phyloP scores from a whole-genome alignment of 139 green algal genomes.

The Chlamydomonas asymmetrica region DNA sequence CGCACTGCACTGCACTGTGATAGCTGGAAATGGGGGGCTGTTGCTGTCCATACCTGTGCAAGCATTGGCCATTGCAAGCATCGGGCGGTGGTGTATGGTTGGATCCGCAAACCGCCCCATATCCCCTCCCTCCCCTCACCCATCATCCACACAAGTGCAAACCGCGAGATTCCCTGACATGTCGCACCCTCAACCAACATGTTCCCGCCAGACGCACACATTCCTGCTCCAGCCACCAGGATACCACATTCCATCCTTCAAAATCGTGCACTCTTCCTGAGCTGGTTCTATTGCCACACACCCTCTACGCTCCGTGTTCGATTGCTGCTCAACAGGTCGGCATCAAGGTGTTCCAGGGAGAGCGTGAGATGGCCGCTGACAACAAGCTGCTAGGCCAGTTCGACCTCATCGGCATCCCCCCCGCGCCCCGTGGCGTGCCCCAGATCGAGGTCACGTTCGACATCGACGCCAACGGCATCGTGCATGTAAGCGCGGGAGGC shows the following conservation, averaged over 20 bases:
- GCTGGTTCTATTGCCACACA: neutral
- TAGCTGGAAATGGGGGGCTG: too few relatives aligned
- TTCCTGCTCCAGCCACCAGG: neutral
- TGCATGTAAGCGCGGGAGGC: too few relatives aligned
- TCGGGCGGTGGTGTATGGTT: too few relatives aligned
- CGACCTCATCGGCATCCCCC: constrained; percentile 95
- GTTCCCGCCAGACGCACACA: too few relatives aligned
- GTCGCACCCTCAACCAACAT: too few relatives aligned
- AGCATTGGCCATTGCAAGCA: too few relatives aligned
- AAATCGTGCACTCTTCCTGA: neutral
- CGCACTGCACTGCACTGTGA: too few relatives aligned
- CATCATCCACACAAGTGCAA: too few relatives aligned
- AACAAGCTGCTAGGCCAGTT: constrained; percentile 99
- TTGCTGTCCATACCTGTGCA: too few relatives aligned
- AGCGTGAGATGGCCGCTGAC: constrained; percentile 98
- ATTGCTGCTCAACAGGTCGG: constrained; percentile 87
- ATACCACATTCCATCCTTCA: neutral
- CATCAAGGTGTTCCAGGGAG: constrained; percentile 99
- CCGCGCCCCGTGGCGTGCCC: constrained; percentile 90
- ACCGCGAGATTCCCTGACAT: too few relatives aligned
- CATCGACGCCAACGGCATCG: constrained; percentile 88
- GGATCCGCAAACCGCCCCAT: too few relatives aligned
- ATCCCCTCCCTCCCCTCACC: too few relatives aligned
- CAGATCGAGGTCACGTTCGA: constrained; percentile 87
- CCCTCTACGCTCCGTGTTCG: neutral